These are phyloP conservation scores for Yamadazyma kitorensis DNA, from an alignment of 805 yeast genomes.

Conservation along the genomic window DNA sequence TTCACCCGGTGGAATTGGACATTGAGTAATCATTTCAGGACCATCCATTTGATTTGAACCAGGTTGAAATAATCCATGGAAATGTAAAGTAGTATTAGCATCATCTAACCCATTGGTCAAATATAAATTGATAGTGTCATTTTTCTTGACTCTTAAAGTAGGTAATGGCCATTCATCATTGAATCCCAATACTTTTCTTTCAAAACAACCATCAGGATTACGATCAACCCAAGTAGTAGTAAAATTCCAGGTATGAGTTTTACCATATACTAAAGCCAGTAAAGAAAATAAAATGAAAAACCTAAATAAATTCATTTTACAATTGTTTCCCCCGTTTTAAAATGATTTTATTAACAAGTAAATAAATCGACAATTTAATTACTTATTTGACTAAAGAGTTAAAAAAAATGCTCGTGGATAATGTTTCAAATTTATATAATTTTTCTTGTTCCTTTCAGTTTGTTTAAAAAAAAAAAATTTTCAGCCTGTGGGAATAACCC, in stretches of 20 bases:
- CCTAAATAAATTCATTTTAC: slow-evolving; percentile 6
- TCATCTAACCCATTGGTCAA: slow-evolving; percentile 72
- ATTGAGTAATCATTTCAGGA: slow-evolving; percentile 82
- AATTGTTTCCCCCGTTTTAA: too few relatives aligned
- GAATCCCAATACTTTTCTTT: slow-evolving; percentile 60
- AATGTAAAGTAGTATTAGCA: slow-evolving; percentile 76
- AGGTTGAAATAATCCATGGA: slow-evolving; percentile 89
- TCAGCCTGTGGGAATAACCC: too few relatives aligned
- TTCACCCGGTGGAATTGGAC: slow-evolving; percentile 84
- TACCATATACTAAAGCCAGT: slow-evolving; percentile 12
- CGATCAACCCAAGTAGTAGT: slow-evolving; percentile 64
- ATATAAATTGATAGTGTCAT: slow-evolving; percentile 73
- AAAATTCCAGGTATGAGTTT: slow-evolving; percentile 64
- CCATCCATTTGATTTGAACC: slow-evolving; percentile 85
- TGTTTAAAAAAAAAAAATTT: too few relatives aligned
- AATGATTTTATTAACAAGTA: too few relatives aligned
- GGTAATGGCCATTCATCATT: slow-evolving; percentile 87
- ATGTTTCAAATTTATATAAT: too few relatives aligned
- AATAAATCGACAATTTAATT: too few relatives aligned
- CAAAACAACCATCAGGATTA: slow-evolving; percentile 63
- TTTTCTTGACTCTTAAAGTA: slow-evolving; percentile 66
- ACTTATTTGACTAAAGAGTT: too few relatives aligned
- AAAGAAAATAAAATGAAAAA: slow-evolving; percentile 7
- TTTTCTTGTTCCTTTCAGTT: too few relatives aligned
- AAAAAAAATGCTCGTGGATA: too few relatives aligned